Percentiles rank a stretch among this genome's conserved stretches.
Conservation (phyloP, 208 protist genomes). For the Acanthamoeba royreba region DNA sequence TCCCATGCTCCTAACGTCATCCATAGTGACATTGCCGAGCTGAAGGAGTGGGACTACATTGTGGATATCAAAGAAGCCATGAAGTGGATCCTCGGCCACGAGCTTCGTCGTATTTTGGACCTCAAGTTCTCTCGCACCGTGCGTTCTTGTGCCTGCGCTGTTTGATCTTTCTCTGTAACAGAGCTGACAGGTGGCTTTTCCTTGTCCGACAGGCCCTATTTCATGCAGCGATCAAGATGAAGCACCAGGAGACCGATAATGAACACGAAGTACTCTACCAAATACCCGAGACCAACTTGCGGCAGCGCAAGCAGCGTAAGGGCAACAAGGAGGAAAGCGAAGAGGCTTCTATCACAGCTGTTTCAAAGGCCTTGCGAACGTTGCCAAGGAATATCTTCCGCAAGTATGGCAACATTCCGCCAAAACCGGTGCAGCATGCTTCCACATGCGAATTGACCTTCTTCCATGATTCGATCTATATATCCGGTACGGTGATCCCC, state of each 20-base stretch:
- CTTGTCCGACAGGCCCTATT: background rate
- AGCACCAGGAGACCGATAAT: background rate
- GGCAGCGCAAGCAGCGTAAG: background rate
- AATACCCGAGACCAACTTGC: background rate
- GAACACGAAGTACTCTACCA: slow-evolving; percentile 20
- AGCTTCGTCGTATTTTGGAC: background rate
- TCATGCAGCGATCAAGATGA: background rate
- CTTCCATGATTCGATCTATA: background rate
- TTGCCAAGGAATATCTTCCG: background rate
- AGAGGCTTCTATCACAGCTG: background rate
- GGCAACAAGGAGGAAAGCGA: background rate
- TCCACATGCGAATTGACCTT: background rate
- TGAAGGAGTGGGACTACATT: background rate
- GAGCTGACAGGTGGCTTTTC: background rate
- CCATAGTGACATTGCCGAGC: background rate
- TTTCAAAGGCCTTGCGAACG: background rate
- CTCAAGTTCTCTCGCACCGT: background rate
- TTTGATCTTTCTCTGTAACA: background rate
- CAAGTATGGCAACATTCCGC: background rate
- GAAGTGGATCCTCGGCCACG: background rate
- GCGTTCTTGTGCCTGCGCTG: background rate
- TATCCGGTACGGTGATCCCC: background rate
- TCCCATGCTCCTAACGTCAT: background rate
- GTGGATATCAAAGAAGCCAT: slow-evolving; percentile 13
- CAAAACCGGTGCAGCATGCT: background rate